Evolutionary conservation across 257 asterid genomes (phyloP).

Genomic region (Solanum appendiculatum): DNA sequence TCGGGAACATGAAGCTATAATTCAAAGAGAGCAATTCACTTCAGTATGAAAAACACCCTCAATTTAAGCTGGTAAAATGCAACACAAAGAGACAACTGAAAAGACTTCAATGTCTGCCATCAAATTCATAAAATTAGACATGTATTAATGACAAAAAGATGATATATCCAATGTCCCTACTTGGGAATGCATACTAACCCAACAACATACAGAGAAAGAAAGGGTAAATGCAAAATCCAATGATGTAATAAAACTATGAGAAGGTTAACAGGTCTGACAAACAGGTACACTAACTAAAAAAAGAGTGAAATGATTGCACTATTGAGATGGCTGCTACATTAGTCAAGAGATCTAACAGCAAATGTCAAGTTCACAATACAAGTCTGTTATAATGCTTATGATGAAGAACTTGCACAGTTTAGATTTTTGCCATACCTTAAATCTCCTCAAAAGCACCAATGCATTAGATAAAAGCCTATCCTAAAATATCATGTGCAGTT

Average conservation of each 20-base stretch:
- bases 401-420: background rate
- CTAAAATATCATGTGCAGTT: background rate
- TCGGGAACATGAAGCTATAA: constrained; percentile 86
- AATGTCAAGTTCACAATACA: background rate
- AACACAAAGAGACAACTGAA: background rate
- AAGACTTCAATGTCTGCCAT: background rate
- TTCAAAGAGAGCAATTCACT: constrained; percentile 2
- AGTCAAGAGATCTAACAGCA: background rate
- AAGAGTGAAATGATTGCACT: background rate
- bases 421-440: background rate
- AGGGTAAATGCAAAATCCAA: background rate
- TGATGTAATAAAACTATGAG: background rate
- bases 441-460: background rate
- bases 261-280: background rate
- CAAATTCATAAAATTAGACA: background rate
- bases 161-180: background rate
- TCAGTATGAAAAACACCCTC: background rate
- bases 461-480: background rate
- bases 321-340: background rate
- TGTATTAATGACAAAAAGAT: background rate
- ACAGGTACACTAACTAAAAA: background rate
- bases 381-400: background rate
- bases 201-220: background rate
- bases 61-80: background rate
- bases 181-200: background rate